These are phyloP conservation scores for Apiospora saccharicola DNA, from an alignment of 2,329 filamentous ascomycete genomes.

Conservation along the genomic window DNA sequence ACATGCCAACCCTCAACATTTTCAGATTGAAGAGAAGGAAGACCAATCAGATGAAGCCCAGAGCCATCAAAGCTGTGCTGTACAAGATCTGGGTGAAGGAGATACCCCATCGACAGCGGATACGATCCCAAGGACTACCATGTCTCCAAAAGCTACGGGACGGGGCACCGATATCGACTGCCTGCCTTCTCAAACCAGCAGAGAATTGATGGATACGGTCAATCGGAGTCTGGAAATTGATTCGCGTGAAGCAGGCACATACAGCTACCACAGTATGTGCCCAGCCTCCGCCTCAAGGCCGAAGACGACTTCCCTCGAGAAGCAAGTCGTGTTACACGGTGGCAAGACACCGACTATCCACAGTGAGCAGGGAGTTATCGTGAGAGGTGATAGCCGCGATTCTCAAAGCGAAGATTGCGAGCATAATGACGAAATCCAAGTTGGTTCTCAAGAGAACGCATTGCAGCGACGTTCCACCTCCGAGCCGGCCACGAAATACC, in stretches of 20 bases:
- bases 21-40: background rate
- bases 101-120: constrained; percentile 14
- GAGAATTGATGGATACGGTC: constrained; percentile 42
- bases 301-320: constrained; percentile 37
- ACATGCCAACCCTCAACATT: background rate
- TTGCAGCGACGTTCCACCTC: background rate
- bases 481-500: background rate
- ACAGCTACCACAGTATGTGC: constrained; percentile 36
- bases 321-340: constrained; percentile 39
- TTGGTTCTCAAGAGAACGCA: constrained; percentile 29
- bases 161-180: constrained; percentile 42
- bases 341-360: constrained; percentile 39
- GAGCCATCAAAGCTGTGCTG: constrained; percentile 8
- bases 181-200: constrained; percentile 41
- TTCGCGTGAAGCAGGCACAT: constrained; percentile 34
- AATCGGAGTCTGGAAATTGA: constrained; percentile 41
- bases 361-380: constrained; percentile 43
- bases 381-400: constrained; percentile 33
- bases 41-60: background rate
- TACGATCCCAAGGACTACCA: constrained; percentile 13
- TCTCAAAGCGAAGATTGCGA: background rate
- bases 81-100: background rate
- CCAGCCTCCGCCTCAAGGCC: constrained; percentile 35
- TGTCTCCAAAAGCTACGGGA: constrained; percentile 25
- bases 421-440: background rate